A percentile compares a stretch with the other conserved stretches of the same genome.
phyloP scores from a whole-genome alignment of 495 filamentous ascomycete genomes.

The Letharia columbiana region DNA sequence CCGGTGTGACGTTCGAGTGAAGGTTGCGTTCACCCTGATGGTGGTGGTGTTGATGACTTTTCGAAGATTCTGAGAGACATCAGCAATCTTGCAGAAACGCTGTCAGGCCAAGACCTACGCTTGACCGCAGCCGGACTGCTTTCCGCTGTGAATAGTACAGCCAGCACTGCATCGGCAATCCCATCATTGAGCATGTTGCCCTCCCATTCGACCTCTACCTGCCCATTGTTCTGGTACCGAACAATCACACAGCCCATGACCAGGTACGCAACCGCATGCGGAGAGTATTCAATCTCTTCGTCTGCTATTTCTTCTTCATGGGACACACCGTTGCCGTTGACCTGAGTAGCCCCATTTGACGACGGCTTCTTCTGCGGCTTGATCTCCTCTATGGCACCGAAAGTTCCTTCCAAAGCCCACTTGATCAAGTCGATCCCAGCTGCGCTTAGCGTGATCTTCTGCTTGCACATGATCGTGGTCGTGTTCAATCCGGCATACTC shows the following conservation, averaged over 20 bases:
- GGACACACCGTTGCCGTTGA: slow-evolving; percentile 36
- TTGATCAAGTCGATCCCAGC: slow-evolving; percentile 84
- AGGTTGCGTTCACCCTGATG: slow-evolving; percentile 52
- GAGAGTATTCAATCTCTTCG: slow-evolving; percentile 39
- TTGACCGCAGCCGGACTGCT: slow-evolving; percentile 91
- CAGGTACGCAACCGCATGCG: slow-evolving; percentile 46
- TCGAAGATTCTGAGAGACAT: slow-evolving; percentile 43
- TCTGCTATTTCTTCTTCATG: slow-evolving; percentile 41
- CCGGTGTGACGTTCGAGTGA: slow-evolving; percentile 58
- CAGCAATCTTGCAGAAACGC: slow-evolving; percentile 18
- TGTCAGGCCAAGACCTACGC: slow-evolving; percentile 46
- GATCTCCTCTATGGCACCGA: slow-evolving; percentile 74
- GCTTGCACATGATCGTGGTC: slow-evolving; percentile 84
- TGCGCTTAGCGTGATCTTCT: slow-evolving; percentile 73
- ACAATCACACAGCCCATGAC: slow-evolving; percentile 89
- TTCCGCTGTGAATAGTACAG: slow-evolving; percentile 80
- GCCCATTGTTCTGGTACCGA: slow-evolving; percentile 57
- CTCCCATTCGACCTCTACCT: slow-evolving; percentile 92
- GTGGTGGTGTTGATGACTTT: slow-evolving; percentile 37
- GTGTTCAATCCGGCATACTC: slow-evolving; percentile 95
- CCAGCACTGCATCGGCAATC: slow-evolving; percentile 91
- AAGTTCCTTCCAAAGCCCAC: slow-evolving; percentile 91
- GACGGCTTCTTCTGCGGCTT: slow-evolving; percentile 35
- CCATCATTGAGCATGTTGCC: slow-evolving; percentile 96
- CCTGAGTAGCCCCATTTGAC: slow-evolving; percentile 31